Percentiles rank a stretch among this genome's conserved stretches.
These are phyloP conservation scores for Colletotrichum karsti DNA, from an alignment of 2,329 filamentous ascomycete genomes.

Conservation along the genomic window DNA sequence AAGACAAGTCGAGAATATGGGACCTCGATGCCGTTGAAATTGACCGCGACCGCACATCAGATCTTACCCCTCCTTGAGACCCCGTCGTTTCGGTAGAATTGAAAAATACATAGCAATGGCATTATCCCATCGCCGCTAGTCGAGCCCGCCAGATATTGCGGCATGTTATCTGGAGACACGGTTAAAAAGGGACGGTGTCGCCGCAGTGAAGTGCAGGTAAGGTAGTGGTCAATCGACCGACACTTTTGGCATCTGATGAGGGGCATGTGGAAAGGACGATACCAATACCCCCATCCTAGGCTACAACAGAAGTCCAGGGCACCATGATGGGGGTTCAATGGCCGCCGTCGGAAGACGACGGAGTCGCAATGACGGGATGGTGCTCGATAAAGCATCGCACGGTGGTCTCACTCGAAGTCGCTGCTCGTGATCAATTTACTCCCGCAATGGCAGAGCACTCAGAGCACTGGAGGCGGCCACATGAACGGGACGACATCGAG, in stretches of 20 bases:
- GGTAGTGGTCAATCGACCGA: not conserved
- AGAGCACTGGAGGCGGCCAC: not conserved
- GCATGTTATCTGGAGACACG: not conserved
- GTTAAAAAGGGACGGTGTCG: not conserved
- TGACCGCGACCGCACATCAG: no score
- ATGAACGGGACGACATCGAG: not conserved
- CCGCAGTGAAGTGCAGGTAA: not conserved
- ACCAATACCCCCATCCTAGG: no score
- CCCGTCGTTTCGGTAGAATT: not conserved
- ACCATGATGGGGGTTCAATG: not conserved
- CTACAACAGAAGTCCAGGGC: no score
- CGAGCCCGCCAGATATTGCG: not conserved
- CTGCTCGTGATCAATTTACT: constrained; percentile 6
- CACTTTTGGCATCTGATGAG: not conserved
- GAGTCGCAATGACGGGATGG: not conserved
- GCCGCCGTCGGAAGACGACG: not conserved
- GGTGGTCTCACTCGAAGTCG: not conserved
- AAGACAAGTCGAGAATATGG: not conserved
- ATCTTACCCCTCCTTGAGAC: not conserved
- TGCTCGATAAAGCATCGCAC: not conserved
- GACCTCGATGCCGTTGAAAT: not conserved
- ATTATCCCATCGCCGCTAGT: not conserved
- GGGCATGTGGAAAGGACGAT: not conserved
- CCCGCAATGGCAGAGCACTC: not conserved
- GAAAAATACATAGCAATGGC: not conserved